phyloP scores from a whole-genome alignment of 2,329 filamentous ascomycete genomes.

The Pseudogymnoascus sp. region DNA sequence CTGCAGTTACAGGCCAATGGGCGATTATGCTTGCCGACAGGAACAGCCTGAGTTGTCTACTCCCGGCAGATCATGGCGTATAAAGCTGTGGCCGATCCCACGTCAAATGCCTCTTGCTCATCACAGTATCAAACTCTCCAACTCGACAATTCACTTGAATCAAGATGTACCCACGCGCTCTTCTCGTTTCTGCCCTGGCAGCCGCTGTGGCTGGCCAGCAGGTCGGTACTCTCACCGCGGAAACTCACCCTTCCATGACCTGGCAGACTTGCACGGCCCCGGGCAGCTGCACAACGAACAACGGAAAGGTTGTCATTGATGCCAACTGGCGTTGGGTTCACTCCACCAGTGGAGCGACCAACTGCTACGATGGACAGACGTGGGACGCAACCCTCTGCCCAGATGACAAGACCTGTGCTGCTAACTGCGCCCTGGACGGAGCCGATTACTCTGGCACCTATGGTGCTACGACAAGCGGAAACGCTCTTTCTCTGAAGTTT shows the following conservation, averaged over 20 bases:
- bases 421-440: slow-evolving; percentile 46
- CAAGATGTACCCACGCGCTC: background rate
- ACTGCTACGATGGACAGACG: slow-evolving; percentile 37
- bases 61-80: background rate
- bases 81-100: background rate
- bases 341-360: slow-evolving; percentile 34
- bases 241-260: slow-evolving; percentile 44
- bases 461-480: slow-evolving; percentile 45
- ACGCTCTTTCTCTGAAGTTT: slow-evolving; percentile 47
- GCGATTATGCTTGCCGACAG: background rate
- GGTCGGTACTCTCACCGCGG: slow-evolving; percentile 38
- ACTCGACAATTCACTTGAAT: background rate
- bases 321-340: slow-evolving; percentile 54
- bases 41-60: slow-evolving; percentile 3
- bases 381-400: slow-evolving; percentile 37
- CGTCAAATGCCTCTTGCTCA: background rate
- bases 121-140: background rate
- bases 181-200: slow-evolving; percentile 30
- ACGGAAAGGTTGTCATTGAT: slow-evolving; percentile 45
- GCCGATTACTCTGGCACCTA: slow-evolving; percentile 46
- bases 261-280: slow-evolving; percentile 41
- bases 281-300: slow-evolving; percentile 39
- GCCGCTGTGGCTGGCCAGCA: slow-evolving; percentile 40
- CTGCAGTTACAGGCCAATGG: background rate
- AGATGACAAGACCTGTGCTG: slow-evolving; percentile 37